Percentiles rank a stretch among this genome's conserved stretches.
Conservation (phyloP, 441 rosid species). For the Dalechampia spathulata region DNA sequence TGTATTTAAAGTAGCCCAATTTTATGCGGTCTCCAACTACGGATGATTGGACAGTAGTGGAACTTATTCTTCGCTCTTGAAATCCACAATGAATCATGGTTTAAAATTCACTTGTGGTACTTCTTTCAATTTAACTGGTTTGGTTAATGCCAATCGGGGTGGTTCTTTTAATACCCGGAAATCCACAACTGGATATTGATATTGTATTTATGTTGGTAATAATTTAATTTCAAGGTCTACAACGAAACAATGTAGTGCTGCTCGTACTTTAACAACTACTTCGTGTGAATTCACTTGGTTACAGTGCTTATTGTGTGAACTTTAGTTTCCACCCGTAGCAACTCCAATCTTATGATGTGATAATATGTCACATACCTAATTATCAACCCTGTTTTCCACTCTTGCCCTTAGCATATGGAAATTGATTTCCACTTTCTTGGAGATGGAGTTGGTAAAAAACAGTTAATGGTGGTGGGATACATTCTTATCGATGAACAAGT, state of each 20-base stretch:
- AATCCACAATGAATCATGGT: too few relatives aligned
- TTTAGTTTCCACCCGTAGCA: accelerated
- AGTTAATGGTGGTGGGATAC: not conserved
- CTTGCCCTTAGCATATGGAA: not conserved
- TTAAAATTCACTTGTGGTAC: not conserved
- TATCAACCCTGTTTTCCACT: not conserved
- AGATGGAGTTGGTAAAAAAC: not conserved
- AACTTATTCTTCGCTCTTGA: not conserved
- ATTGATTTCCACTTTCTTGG: not conserved
- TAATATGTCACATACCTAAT: not conserved
- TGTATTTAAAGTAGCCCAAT: not conserved
- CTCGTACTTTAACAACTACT: not conserved
- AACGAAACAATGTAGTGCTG: not conserved
- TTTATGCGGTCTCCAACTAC: not conserved
- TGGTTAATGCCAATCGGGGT: not conserved
- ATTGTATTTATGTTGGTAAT: not conserved
- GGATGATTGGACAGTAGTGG: not conserved
- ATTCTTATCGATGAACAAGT: not conserved
- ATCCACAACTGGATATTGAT: not conserved
- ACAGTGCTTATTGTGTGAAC: not conserved
- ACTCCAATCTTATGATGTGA: not conserved
- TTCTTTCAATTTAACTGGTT: not conserved
- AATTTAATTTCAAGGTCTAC: not conserved
- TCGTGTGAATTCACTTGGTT: not conserved
- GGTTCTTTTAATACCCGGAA: not conserved